Conservation (phyloP, 345 rosid genomes). For the Eucalyptus decipiens region DNA sequence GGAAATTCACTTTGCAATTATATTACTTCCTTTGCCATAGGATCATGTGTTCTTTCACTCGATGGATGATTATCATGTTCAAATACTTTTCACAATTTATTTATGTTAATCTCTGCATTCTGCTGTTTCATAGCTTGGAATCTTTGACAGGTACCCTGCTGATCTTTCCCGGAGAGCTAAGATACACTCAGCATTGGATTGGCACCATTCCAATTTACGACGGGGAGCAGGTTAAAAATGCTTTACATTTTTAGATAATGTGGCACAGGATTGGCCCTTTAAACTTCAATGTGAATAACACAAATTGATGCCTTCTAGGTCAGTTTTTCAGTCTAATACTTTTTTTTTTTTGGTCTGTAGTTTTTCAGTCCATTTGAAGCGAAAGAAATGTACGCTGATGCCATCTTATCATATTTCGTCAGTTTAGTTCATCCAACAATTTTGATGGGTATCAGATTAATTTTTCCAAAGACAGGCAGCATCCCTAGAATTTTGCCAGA, state of each 20-base stretch:
- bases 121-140: background rate
- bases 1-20: background rate
- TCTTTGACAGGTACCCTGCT: slow-evolving; percentile 55
- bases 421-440: background rate
- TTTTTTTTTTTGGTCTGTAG: no score
- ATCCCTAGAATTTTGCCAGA: background rate
- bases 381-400: background rate
- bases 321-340: background rate
- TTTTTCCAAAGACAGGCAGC: background rate
- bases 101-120: background rate
- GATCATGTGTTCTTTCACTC: background rate
- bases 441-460: background rate
- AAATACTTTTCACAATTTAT: background rate
- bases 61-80: background rate
- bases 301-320: background rate
- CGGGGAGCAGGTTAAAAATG: slow-evolving; percentile 43
- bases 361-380: background rate
- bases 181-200: slow-evolving; percentile 73
- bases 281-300: background rate
- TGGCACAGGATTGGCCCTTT: background rate
- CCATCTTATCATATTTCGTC: background rate
- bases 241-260: background rate
- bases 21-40: background rate
- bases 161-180: slow-evolving; percentile 77
- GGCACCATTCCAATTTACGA: slow-evolving; percentile 86